These are phyloP conservation scores for Larix kaempferi DNA, from an alignment of 75 land plant genomes.

Conservation along the genomic window DNA sequence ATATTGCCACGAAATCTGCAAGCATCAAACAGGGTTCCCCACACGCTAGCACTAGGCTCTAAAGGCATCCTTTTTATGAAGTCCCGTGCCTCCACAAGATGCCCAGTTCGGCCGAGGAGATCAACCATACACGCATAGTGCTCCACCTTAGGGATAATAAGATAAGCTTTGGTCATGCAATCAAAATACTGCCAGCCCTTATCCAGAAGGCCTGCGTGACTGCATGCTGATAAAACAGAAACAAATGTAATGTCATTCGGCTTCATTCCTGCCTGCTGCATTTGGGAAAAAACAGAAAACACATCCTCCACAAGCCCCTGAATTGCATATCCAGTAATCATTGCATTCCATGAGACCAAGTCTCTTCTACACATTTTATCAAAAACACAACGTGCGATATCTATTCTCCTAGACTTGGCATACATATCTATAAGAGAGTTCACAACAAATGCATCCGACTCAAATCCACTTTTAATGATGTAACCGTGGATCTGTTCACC, in stretches of 20 bases:
- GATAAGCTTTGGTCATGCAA: constrained; percentile 1
- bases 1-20: constrained; percentile 1
- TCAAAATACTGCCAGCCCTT: constrained; percentile 1
- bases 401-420: constrained; percentile 6
- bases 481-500: too few species aligned
- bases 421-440: constrained; percentile 6
- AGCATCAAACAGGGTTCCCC: neutral
- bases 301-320: neutral
- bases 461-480: too few species aligned
- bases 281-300: neutral
- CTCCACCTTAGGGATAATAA: neutral
- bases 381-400: neutral
- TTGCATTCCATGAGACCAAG: constrained; percentile 3
- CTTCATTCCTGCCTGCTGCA: constrained; percentile 5
- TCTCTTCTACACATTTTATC: neutral
- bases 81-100: constrained; percentile 8
- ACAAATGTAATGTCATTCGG: constrained; percentile 11
- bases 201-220: constrained; percentile 4
- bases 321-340: constrained; percentile 1
- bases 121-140: constrained; percentile 19
- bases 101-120: constrained; percentile 14
- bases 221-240: constrained; percentile 11
- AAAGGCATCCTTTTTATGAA: constrained; percentile 11
- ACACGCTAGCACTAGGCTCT: neutral
- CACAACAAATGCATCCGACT: neutral